Percentiles rank a stretch among this genome's conserved stretches.
Evolutionary conservation across 768 basidiomycete species (phyloP).

Genomic region (Trametes cubensis): DNA sequence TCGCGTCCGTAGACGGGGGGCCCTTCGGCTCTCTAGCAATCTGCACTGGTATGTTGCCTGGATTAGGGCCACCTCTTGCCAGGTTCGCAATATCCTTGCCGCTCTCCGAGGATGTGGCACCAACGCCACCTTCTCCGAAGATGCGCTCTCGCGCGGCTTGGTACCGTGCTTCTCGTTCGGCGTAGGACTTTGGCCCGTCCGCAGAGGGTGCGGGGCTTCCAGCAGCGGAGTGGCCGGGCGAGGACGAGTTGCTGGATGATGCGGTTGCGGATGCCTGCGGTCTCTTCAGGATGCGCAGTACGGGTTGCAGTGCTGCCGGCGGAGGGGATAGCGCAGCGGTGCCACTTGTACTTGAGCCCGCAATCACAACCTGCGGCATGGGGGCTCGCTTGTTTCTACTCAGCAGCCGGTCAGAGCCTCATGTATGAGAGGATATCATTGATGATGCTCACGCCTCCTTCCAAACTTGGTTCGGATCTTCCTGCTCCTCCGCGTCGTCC

Average conservation of each 20-base stretch:
- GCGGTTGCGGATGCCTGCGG: conserved; percentile 41
- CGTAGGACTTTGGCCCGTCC: conserved; percentile 43
- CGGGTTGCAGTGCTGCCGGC: conserved; percentile 58
- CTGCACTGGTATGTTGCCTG: conserved; percentile 4
- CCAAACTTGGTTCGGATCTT: conserved; percentile 62
- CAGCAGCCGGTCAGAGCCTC: neutral
- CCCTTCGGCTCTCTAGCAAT: conserved; percentile 21
- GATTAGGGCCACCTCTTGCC: neutral
- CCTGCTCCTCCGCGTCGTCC: conserved; percentile 47
- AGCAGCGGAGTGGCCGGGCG: conserved; percentile 24
- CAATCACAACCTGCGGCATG: conserved; percentile 66
- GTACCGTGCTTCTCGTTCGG: conserved; percentile 74
- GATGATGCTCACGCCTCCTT: conserved; percentile 63
- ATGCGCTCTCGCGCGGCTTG: conserved; percentile 75
- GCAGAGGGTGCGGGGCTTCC: neutral
- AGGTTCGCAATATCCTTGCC: neutral
- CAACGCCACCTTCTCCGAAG: conserved; percentile 43
- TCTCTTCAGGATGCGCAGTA: conserved; percentile 74
- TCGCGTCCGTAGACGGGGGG: neutral
- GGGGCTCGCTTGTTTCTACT: conserved; percentile 60
- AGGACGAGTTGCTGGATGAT: conserved; percentile 22
- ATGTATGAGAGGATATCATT: conserved; percentile 19
- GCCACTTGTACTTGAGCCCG: conserved; percentile 40
- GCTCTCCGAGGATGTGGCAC: neutral
- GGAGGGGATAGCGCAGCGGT: conserved; percentile 46